phyloP scores from a whole-genome alignment of 1,284 basidiomycete genomes.

The Phenoliferia sp. region DNA sequence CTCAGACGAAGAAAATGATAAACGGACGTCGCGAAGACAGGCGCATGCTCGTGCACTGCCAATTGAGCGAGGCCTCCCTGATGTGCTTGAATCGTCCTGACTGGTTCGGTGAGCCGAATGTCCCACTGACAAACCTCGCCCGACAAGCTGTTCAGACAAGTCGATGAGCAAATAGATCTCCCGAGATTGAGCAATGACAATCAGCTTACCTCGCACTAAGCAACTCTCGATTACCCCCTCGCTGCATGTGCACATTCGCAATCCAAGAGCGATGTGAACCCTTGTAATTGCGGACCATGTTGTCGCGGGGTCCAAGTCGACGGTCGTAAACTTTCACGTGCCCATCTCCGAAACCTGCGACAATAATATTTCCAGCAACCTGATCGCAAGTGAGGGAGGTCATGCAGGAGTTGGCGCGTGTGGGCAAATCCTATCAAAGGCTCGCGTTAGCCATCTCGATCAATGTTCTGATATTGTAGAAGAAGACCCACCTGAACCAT shows the following conservation, averaged over 20 bases:
- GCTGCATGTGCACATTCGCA: slow-evolving; percentile 83
- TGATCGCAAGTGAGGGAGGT: slow-evolving; percentile 80
- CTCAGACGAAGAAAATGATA: neutral
- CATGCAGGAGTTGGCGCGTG: slow-evolving; percentile 81
- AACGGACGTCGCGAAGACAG: slow-evolving; percentile 80
- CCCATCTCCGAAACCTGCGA: slow-evolving; percentile 91
- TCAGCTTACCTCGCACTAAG: slow-evolving; percentile 74
- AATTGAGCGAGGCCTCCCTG: slow-evolving; percentile 73
- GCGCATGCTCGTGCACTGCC: slow-evolving; percentile 78
- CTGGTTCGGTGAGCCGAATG: slow-evolving; percentile 63
- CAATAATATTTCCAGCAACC: slow-evolving; percentile 71
- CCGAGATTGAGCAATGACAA: neutral
- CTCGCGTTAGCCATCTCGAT: slow-evolving; percentile 19
- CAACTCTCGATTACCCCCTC: slow-evolving; percentile 65
- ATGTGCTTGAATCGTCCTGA: slow-evolving; percentile 63
- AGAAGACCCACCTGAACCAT: slow-evolving; percentile 61
- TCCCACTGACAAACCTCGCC: slow-evolving; percentile 94
- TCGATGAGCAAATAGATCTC: slow-evolving; percentile 1
- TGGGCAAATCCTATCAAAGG: slow-evolving; percentile 67
- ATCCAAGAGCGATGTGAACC: slow-evolving; percentile 79
- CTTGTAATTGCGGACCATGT: slow-evolving; percentile 74
- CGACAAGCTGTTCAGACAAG: slow-evolving; percentile 58
- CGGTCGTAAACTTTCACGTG: slow-evolving; percentile 87
- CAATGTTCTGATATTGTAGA: neutral
- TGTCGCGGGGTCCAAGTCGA: slow-evolving; percentile 73